These are phyloP conservation scores for Posidonia oceanica DNA, from an alignment of 116 monocot genomes.

Conservation along the genomic window DNA sequence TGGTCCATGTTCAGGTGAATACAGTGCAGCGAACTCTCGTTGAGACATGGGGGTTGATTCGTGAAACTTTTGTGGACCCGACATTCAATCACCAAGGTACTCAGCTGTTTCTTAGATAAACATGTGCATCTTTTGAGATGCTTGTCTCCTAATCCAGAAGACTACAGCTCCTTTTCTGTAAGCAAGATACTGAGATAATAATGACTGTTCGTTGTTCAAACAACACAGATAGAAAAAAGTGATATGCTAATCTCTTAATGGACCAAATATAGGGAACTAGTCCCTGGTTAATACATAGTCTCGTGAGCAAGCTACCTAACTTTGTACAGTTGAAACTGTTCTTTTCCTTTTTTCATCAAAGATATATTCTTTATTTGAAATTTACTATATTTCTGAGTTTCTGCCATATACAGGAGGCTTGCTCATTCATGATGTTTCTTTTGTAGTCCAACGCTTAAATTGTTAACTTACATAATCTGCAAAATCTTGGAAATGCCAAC, in stretches of 20 bases:
- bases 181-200: background rate
- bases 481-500: background rate
- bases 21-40: slow-evolving; percentile 82
- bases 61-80: slow-evolving; percentile 89
- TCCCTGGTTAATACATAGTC: no score
- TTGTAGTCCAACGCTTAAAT: background rate
- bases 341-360: no score
- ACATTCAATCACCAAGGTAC: slow-evolving; percentile 97
- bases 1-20: slow-evolving; percentile 46
- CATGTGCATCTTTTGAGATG: background rate
- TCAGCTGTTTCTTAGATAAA: no score
- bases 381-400: no score
- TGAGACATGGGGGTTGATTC: slow-evolving; percentile 92
- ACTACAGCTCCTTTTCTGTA: background rate
- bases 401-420: no score
- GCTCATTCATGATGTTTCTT: background rate
- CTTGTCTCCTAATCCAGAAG: background rate
- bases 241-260: no score
- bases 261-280: no score
- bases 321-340: no score
- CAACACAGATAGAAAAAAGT: no score
- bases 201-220: background rate
- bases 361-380: no score
- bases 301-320: no score
- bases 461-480: background rate